Conservation (phyloP, 345 rosid genomes). For the Laguncularia racemosa region DNA sequence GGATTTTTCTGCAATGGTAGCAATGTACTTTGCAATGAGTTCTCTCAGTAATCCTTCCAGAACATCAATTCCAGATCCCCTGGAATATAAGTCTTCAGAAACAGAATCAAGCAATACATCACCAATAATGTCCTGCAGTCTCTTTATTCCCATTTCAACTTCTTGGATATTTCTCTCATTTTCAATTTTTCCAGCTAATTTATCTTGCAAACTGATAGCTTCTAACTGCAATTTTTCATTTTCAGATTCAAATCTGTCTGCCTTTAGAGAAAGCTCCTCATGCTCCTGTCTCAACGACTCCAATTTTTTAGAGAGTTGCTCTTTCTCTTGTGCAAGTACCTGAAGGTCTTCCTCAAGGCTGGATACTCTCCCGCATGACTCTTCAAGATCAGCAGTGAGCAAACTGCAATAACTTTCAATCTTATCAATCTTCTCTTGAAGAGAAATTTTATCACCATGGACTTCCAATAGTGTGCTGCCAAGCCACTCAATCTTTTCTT, state of each 20-base stretch:
- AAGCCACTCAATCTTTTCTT: constrained; percentile 81
- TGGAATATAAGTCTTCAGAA: constrained; percentile 30
- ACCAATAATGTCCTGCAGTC: constrained; percentile 50
- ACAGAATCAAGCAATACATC: constrained; percentile 52
- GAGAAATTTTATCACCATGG: constrained; percentile 43
- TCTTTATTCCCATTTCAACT: constrained; percentile 40
- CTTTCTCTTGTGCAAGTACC: constrained; percentile 39
- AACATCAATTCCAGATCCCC: constrained; percentile 34
- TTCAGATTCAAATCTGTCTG: constrained; percentile 43
- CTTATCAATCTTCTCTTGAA: constrained; percentile 54
- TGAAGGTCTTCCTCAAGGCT: constrained; percentile 49
- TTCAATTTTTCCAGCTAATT: constrained; percentile 41
- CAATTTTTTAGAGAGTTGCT: constrained; percentile 51
- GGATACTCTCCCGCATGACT: constrained; percentile 38
- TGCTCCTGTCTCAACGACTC: constrained; percentile 34
- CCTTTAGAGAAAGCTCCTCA: constrained; percentile 36
- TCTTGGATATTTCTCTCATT: constrained; percentile 35
- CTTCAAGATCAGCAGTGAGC: constrained; percentile 61
- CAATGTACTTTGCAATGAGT: constrained; percentile 53
- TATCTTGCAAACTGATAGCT: constrained; percentile 40
- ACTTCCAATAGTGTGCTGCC: constrained; percentile 64
- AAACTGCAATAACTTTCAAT: constrained; percentile 54
- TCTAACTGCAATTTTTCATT: constrained; percentile 47
- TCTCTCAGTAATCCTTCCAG: constrained; percentile 59
- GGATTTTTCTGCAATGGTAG: constrained; percentile 21